These are phyloP conservation scores for Boletus patriciae DNA, from an alignment of 768 basidiomycete species.

Conservation along the genomic window DNA sequence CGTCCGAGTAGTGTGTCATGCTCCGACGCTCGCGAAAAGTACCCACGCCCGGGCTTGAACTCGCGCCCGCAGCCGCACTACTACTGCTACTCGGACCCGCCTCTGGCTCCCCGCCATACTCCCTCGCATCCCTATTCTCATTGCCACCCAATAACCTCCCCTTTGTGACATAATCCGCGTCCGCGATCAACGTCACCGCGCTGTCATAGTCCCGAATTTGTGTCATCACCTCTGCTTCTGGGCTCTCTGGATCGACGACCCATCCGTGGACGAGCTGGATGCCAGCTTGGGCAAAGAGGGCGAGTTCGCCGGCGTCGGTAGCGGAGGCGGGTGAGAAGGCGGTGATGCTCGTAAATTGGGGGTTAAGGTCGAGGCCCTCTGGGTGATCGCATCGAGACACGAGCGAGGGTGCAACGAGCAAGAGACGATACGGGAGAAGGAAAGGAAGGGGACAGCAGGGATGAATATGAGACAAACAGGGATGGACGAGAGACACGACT, in stretches of 20 bases:
- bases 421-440: not conserved
- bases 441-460: not conserved
- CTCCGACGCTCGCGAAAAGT: not conserved
- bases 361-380: constrained; percentile 92
- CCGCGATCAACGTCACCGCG: constrained; percentile 72
- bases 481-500: constrained; percentile 27
- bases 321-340: constrained; percentile 63
- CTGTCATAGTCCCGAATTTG: constrained; percentile 68
- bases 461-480: not conserved
- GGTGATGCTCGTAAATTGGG: constrained; percentile 68
- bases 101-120: not conserved
- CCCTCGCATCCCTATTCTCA: not conserved
- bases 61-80: not conserved
- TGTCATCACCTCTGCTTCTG: constrained; percentile 55
- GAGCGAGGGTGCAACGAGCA: not conserved
- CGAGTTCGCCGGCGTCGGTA: constrained; percentile 71
- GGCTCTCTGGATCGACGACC: constrained; percentile 48
- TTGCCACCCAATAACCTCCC: constrained; percentile 49
- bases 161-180: constrained; percentile 71
- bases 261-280: constrained; percentile 88
- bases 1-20: constrained; percentile 42
- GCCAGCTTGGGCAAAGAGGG: constrained; percentile 79
- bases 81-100: not conserved
- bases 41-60: constrained; percentile 7
- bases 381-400: not conserved